Percentiles rank a stretch among this genome's conserved stretches.
Evolutionary conservation across 768 basidiomycete species (phyloP).

Genomic region (Thelephora ganbajun): DNA sequence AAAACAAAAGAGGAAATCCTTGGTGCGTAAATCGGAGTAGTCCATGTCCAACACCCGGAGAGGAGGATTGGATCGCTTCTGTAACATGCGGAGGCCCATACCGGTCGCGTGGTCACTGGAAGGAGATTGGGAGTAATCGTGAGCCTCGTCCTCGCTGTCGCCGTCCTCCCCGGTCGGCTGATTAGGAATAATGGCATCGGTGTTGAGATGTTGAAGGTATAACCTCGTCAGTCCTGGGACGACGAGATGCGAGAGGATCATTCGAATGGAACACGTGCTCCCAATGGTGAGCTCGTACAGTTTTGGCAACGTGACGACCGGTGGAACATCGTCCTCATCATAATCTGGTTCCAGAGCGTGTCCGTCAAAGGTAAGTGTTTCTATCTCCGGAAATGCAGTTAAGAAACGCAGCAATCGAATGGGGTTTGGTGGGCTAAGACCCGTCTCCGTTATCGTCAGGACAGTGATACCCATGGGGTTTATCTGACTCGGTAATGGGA

Average conservation of each 20-base stretch:
- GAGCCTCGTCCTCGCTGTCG: constrained; percentile 62
- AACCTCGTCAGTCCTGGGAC: constrained; percentile 47
- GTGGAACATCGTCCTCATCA: constrained; percentile 12
- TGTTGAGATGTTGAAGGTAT: constrained; percentile 52
- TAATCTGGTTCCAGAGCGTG: constrained; percentile 25
- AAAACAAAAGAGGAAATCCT: constrained; percentile 63
- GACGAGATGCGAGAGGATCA: constrained; percentile 49
- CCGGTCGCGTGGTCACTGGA: constrained; percentile 69
- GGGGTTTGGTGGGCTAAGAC: constrained; percentile 27
- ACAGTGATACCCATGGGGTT: constrained; percentile 40
- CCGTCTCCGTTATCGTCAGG: constrained; percentile 40
- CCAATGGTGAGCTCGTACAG: constrained; percentile 44
- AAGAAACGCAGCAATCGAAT: constrained; percentile 46
- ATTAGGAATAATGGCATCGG: constrained; percentile 29
- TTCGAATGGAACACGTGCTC: constrained; percentile 47
- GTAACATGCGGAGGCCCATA: constrained; percentile 60
- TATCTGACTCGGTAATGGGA: constrained; percentile 33
- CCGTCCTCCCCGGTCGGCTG: constrained; percentile 33
- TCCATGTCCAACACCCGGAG: constrained; percentile 62
- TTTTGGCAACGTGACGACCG: constrained; percentile 38
- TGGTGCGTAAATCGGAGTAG: constrained; percentile 72
- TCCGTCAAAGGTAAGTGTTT: constrained; percentile 43
- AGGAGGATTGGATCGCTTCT: constrained; percentile 47
- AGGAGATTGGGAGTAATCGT: constrained; percentile 64
- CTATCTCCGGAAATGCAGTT: constrained; percentile 42